Base-by-base conservation (phyloP, 2,329 filamentous ascomycete species). In the Zymoseptoria pseudotritici region DNA sequence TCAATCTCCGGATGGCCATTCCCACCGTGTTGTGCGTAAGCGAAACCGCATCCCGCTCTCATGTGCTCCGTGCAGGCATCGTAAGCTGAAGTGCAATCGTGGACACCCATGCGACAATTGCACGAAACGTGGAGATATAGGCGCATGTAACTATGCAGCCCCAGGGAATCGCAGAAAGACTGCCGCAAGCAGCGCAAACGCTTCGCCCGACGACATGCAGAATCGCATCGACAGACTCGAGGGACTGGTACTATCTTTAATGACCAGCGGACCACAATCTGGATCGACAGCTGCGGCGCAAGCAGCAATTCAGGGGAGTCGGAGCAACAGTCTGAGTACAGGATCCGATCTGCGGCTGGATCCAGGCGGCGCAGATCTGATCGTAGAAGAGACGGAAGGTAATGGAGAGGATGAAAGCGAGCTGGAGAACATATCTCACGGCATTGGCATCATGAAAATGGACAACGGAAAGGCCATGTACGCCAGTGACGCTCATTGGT, bases 71-170 rank as follows among this genome's bases (percentile, higher is more conserved):
- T 97, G 93, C 75, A 84, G 93, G 72, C 89, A 92, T 69, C 86
- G 92, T 78, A 97, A 97, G 90, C 83, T 94, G 75, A 97, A 97
- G 84, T 97, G 93, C 79, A 96, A 97, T 75, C 87, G 94, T 71
- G 86, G 84, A 63, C 85, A 91, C 66, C 93, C 93, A 58, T 97
- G 91, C 77, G 91, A 94, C 77, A 97, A 97, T 73, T 97, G 93
- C 75, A 86, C 90, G 61, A 96, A 95, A 78, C 87, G 91, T 69
- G 90, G 86, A 66, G 90, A 92, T 74, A 86, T 88, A 13, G 77
- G 82, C 58, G 88, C 90, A 59, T 97, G 93, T 78, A 89, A 88
- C 66, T 97, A 97, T 79, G 91, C 91, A 53, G 78, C 82, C 67
- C 76, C 80, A 36, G 79, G 75, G 57, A 82, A 86, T 56, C 87